phyloP scores from a whole-genome alignment of 1,284 basidiomycete genomes.

The Trametes pubescens region DNA sequence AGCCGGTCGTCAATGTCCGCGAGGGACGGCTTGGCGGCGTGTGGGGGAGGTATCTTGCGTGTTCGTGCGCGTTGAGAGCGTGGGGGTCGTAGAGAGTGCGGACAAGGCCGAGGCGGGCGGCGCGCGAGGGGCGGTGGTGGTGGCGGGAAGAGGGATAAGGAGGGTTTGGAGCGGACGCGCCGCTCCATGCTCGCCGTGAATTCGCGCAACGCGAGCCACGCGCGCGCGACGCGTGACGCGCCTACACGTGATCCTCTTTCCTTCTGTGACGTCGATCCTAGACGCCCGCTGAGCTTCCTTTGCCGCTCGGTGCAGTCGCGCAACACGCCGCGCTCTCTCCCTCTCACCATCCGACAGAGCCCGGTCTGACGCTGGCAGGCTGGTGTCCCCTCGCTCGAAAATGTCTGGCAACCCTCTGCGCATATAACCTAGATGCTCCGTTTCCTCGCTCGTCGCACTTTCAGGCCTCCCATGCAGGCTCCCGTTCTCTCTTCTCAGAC shows the following conservation, averaged over 20 bases:
- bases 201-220: slow-evolving; percentile 19
- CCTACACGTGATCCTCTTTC: slow-evolving; percentile 1
- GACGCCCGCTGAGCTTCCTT: not conserved
- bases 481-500: slow-evolving; percentile 9
- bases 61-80: not conserved
- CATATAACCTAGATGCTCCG: slow-evolving; percentile 21
- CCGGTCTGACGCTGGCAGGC: too few species aligned
- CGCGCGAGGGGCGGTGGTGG: slow-evolving; percentile 3
- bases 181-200: slow-evolving; percentile 9
- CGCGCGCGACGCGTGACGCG: slow-evolving; percentile 27
- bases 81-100: not conserved
- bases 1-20: slow-evolving; percentile 7
- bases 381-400: too few species aligned
- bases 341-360: not conserved
- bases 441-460: slow-evolving; percentile 8
- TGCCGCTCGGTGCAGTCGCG: not conserved
- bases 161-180: slow-evolving; percentile 16
- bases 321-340: too few species aligned
- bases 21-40: not conserved
- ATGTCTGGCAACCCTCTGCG: slow-evolving; percentile 8
- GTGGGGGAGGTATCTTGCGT: not conserved
- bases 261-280: slow-evolving; percentile 10
- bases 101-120: not conserved
- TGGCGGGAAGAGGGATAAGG: slow-evolving; percentile 1
- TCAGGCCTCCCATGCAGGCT: slow-evolving; percentile 24